Base-by-base conservation (phyloP, 2,329 filamentous ascomycete species). In the Botrytis galanthina region DNA sequence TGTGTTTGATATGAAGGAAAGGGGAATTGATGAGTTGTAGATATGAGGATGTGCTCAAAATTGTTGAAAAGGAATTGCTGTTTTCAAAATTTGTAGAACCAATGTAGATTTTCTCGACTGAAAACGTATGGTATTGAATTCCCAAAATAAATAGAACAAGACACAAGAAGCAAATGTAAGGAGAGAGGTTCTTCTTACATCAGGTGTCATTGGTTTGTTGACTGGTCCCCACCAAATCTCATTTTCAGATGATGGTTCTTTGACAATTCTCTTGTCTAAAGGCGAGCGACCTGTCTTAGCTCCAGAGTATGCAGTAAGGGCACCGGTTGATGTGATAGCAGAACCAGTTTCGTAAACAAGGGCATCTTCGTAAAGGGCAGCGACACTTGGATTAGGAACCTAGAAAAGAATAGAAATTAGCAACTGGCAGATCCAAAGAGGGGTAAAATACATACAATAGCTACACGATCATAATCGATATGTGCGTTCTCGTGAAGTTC, bases 391-490 rank as follows among this genome's bases (percentile, higher is more conserved):
- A 86, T 99, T 98, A 85, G 94, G 93, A 75, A 91, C 89, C 88
- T 90, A 75, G 26, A 69, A 42, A 72, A 54, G 51, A 62, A 29
- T n/a, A 22, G 51, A 39, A 42, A 70, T 71, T 71, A 73, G 59
- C 68, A 76, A 60, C 54, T 74, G 59, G 46, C 71, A 60, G 48
- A 51, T 57, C 42, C 26, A 14, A 60, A 48, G 61, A 59, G 26
- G 74, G 35, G 44, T 39, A n/a, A 46, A 62, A 29, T 67, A 83
- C 93, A 84, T 89, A 97, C 95, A 87, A 99, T 99, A 77, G 96
- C 93, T 81, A 99, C 96, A 82, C 94, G 93, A 85, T 98, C 93
- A 84, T 98, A 99, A 88, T 99, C 96, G 82, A 99, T 99, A 88
- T 99, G 95, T 79, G 96, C 96, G 82, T 92, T 94, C 85, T 98